Base-by-base conservation (phyloP, 2,329 filamentous ascomycete genomes). In the Curvularia lunata region DNA sequence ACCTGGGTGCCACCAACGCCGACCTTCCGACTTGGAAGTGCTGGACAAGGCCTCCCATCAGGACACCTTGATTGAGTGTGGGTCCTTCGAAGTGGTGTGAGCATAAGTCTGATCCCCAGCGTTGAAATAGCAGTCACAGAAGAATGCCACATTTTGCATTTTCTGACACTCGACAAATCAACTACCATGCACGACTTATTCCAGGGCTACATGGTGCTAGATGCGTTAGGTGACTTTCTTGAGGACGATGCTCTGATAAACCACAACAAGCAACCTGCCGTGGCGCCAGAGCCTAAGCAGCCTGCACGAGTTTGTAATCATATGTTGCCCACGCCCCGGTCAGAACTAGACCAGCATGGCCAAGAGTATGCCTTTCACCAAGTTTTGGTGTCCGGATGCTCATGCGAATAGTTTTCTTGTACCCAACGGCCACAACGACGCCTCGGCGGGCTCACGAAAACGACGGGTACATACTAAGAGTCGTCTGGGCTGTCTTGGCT, bases 401-500 rank as follows among this genome's bases (percentile, higher is more conserved):
- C 21, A 49, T 25, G 37, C 19, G 32, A 8, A 50, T 16, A 30
- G 52, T 42, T 23, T 16, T 38, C 18, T 38, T 49, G 25, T 18
- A 23, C 49, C 46, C 9, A 40, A 30, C 12, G 34, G 30, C 18
- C 23, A 43, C 13, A 28, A 23, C 25, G 34, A 25, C 12, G 30
- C 37, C 23, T 48, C 8, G 30, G 13, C 25, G 27, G 43, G 28
- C 13, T 32, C 48, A 34, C 65, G 65, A 28, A 64, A 68, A 52
- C 59, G 67, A 57, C 61, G 65, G 10, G 62, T 58, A 6, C 88
- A 90, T 75, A 90, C 88, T 72, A 90, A 89, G 78, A 89, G 86
- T 55, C 83, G 88, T 64, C 84, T 86, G 50, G 88, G 88, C 45
- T 90, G 88, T 67, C 81, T 83, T 61, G 80, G 85, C 57, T 90